phyloP scores from a whole-genome alignment of 148 eudicot species.

The Spergularia bocconei region DNA sequence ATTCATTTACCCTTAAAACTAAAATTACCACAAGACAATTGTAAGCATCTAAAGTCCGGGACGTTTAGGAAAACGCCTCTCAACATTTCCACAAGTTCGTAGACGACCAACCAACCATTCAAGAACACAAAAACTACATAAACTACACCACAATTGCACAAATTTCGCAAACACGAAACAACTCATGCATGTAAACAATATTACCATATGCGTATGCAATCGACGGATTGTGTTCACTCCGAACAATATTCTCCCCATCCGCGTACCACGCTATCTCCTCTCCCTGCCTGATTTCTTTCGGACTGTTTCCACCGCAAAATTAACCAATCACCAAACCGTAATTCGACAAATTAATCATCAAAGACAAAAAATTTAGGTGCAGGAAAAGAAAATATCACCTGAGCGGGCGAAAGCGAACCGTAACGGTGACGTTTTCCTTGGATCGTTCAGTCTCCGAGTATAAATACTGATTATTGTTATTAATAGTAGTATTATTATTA shows the following conservation, averaged over 20 bases:
- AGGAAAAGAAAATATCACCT: constrained; percentile 42
- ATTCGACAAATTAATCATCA: not conserved
- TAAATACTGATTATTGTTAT: constrained; percentile 30
- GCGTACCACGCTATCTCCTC: constrained; percentile 99
- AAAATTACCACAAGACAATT: too few species aligned
- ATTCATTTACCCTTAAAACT: too few species aligned
- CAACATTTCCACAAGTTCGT: too few species aligned
- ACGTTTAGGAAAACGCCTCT: too few species aligned
- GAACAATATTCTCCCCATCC: constrained; percentile 88
- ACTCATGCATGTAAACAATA: constrained; percentile 8
- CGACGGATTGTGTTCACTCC: constrained; percentile 76
- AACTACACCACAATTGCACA: not conserved
- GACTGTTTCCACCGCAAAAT: constrained; percentile 46
- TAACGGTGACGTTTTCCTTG: constrained; percentile 92
- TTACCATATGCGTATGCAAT: constrained; percentile 96
- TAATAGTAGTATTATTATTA: not conserved
- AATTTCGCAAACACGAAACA: not conserved
- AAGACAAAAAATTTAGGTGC: not conserved
- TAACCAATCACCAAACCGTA: constrained; percentile 28
- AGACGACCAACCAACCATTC: too few species aligned
- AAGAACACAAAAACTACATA: not conserved
- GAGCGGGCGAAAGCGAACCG: constrained; percentile 95
- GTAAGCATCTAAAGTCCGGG: too few species aligned
- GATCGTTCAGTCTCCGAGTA: constrained; percentile 66
- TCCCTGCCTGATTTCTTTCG: constrained; percentile 87